Evolutionary conservation across 164 flowering plant genomes (phyloP).

Genomic region (Nymphaea colorata): DNA sequence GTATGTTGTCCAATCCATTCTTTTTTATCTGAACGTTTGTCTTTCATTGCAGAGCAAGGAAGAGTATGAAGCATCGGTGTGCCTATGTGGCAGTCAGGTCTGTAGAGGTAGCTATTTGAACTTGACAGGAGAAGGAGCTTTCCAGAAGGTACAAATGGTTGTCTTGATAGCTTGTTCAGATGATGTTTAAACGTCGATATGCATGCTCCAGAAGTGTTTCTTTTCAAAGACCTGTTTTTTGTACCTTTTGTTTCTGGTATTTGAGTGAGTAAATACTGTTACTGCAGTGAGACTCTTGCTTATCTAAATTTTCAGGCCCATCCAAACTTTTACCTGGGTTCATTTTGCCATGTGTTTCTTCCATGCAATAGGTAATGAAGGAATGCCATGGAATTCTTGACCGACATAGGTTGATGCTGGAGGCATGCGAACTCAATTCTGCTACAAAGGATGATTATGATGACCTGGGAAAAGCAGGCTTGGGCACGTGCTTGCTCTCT

Average conservation of each 20-base stretch:
- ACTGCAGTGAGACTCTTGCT: not conserved
- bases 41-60: conserved; percentile 71
- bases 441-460: conserved; percentile 86
- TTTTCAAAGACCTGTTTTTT: not conserved
- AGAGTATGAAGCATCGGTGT: conserved; percentile 96
- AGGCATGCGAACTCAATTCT: conserved; percentile 69
- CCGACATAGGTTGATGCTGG: conserved; percentile 72
- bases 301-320: not conserved
- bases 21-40: not conserved
- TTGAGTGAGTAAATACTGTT: too few relatives aligned
- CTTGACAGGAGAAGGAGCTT: conserved; percentile 95
- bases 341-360: not conserved
- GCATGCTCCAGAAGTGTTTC: not conserved
- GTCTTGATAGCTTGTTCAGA: not conserved
- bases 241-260: too few relatives aligned
- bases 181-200: not conserved
- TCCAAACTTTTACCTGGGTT: not conserved
- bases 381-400: conserved; percentile 87
- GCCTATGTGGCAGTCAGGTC: conserved; percentile 96
- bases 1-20: not conserved
- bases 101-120: conserved; percentile 98
- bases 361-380: conserved; percentile 52
- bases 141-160: conserved; percentile 49
- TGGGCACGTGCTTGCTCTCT: conserved; percentile 88
- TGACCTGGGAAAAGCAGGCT: conserved; percentile 80